These are phyloP conservation scores for Oropetium thomaeum DNA, from an alignment of 176 grass and related monocot species.

Conservation along the genomic window DNA sequence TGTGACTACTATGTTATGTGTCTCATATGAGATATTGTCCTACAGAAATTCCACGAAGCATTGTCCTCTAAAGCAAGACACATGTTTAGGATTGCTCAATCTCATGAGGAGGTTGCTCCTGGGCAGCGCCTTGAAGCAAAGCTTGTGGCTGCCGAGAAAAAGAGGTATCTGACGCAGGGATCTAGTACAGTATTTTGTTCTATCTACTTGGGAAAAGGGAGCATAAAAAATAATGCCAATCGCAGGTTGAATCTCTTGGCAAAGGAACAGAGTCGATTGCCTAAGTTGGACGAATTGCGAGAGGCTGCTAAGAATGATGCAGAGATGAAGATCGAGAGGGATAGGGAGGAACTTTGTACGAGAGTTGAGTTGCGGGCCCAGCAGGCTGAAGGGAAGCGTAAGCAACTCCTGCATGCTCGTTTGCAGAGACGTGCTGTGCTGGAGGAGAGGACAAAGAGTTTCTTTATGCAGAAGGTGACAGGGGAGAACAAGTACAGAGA, in stretches of 20 bases:
- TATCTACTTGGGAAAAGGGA: not conserved
- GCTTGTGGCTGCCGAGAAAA: constrained; percentile 74
- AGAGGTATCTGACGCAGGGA: constrained; percentile 56
- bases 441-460: constrained; percentile 70
- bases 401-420: constrained; percentile 58
- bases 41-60: constrained; percentile 78
- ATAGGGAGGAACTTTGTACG: constrained; percentile 65
- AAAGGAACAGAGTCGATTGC: constrained; percentile 67
- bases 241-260: constrained; percentile 72
- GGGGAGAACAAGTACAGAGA: constrained; percentile 80
- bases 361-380: constrained; percentile 60
- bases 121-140: constrained; percentile 68
- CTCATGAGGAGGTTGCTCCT: constrained; percentile 79
- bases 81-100: constrained; percentile 46
- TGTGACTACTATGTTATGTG: not conserved
- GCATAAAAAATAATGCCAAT: not conserved
- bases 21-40: constrained; percentile 21
- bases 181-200: not conserved
- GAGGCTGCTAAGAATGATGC: constrained; percentile 75
- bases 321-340: constrained; percentile 65
- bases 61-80: constrained; percentile 78
- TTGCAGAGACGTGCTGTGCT: constrained; percentile 63
- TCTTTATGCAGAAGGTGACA: constrained; percentile 46
- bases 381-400: constrained; percentile 72
- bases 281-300: constrained; percentile 62